Conservation (phyloP, 2,329 filamentous ascomycete genomes). For the Aspergillus niger region DNA sequence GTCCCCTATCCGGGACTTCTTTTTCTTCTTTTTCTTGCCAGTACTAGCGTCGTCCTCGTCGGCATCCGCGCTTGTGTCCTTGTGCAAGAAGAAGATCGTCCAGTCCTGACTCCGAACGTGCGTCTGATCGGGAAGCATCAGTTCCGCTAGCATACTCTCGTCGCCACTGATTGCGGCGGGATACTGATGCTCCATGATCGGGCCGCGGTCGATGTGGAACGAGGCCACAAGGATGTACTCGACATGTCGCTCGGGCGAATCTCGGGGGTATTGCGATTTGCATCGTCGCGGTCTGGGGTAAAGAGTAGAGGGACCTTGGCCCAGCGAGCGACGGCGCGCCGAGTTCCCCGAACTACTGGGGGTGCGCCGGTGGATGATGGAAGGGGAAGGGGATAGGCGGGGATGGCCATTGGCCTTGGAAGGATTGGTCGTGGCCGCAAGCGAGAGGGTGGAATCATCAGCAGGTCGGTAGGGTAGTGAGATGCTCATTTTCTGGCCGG, state of each 20-base stretch:
- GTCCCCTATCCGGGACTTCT: slow-evolving; percentile 43
- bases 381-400: slow-evolving; percentile 62
- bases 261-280: slow-evolving; percentile 75
- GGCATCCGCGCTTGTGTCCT: slow-evolving; percentile 82
- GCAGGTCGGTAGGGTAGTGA: slow-evolving; percentile 44
- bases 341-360: slow-evolving; percentile 50
- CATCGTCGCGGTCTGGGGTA: slow-evolving; percentile 57
- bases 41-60: slow-evolving; percentile 65
- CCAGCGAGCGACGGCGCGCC: slow-evolving; percentile 43
- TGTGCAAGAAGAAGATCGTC: slow-evolving; percentile 99
- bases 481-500: slow-evolving; percentile 35
- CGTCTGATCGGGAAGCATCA: slow-evolving; percentile 97
- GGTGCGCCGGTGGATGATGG: slow-evolving; percentile 53
- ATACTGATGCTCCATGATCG: slow-evolving; percentile 98
- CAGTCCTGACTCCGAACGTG: slow-evolving; percentile 95
- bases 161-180: slow-evolving; percentile 93
- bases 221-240: slow-evolving; percentile 97
- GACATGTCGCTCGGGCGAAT: slow-evolving; percentile 84
- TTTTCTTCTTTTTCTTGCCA: slow-evolving; percentile 48
- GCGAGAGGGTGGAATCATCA: slow-evolving; percentile 52
- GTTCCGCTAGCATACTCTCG: slow-evolving; percentile 95
- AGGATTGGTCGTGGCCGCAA: slow-evolving; percentile 36
- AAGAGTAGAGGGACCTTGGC: slow-evolving; percentile 31
- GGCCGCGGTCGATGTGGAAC: slow-evolving; percentile 94
- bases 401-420: slow-evolving; percentile 55